Conservation (phyloP, 805 yeast genomes). For the Naumovozyma dairenensis region DNA sequence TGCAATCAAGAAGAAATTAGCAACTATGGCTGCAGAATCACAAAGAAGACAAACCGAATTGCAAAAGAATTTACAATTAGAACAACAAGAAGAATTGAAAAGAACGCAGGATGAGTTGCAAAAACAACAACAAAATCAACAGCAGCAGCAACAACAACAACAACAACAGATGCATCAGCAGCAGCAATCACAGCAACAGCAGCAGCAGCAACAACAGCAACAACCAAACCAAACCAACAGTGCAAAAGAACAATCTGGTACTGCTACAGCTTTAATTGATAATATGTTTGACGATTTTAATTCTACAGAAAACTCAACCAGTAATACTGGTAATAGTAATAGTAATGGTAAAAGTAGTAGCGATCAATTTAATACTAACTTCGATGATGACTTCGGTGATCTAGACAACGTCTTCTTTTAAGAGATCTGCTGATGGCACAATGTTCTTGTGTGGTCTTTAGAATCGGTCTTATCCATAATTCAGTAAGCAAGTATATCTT, state of each 20-base stretch:
- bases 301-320: background rate
- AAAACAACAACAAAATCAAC: slow-evolving; percentile 4
- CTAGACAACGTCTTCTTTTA: slow-evolving; percentile 30
- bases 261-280: background rate
- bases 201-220: slow-evolving; percentile 9
- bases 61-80: slow-evolving; percentile 4
- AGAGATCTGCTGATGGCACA: too few species aligned
- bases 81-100: slow-evolving; percentile 9
- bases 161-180: slow-evolving; percentile 4
- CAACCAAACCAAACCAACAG: slow-evolving; percentile 2
- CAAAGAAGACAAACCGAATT: slow-evolving; percentile 7
- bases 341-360: slow-evolving; percentile 7
- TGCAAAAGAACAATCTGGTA: background rate
- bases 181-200: slow-evolving; percentile 4
- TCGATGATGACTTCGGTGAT: slow-evolving; percentile 29
- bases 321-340: slow-evolving; percentile 2
- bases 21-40: slow-evolving; percentile 5
- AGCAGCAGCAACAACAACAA: slow-evolving; percentile 3
- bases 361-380: slow-evolving; percentile 19
- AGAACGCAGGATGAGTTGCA: slow-evolving; percentile 10
- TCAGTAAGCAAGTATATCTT: too few species aligned
- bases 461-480: too few species aligned
- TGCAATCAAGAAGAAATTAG: slow-evolving; percentile 4
- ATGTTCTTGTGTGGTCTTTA: too few species aligned
- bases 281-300: background rate